Conservation (phyloP, 176 grass and related monocot species). For the Phoenix roebelenii region DNA sequence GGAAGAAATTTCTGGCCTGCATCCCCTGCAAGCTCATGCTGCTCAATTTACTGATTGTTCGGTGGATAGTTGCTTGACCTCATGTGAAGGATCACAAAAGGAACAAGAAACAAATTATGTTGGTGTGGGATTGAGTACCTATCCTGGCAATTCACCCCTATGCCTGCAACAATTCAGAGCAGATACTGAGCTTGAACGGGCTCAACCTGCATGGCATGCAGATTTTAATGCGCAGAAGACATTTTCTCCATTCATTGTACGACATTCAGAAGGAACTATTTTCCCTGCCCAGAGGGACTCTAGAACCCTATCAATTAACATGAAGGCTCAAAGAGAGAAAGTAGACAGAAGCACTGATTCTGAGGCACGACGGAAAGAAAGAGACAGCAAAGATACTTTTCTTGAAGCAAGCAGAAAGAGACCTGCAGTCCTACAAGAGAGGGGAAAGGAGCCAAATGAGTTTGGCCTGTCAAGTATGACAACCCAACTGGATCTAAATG, state of each 20-base stretch:
- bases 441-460: neutral
- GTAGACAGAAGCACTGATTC: neutral
- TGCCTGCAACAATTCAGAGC: too few species aligned
- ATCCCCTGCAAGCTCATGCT: neutral
- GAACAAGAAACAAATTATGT: neutral
- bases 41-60: neutral
- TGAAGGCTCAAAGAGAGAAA: neutral
- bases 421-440: neutral
- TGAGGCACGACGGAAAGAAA: neutral
- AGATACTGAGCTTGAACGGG: neutral
- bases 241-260: neutral
- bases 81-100: neutral
- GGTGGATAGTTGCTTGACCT: neutral
- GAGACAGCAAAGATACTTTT: neutral
- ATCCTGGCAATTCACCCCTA: neutral
- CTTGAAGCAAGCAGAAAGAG: neutral
- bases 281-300: neutral
- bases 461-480: neutral
- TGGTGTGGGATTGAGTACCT: neutral
- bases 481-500: neutral
- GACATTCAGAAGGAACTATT: neutral
- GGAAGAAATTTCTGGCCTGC: neutral
- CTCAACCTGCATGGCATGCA: neutral
- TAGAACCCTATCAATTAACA: neutral
- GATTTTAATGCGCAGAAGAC: constrained; percentile 1